Evolutionary conservation across 106 monocot genomes (phyloP).

Genomic region (Acorus calamus): DNA sequence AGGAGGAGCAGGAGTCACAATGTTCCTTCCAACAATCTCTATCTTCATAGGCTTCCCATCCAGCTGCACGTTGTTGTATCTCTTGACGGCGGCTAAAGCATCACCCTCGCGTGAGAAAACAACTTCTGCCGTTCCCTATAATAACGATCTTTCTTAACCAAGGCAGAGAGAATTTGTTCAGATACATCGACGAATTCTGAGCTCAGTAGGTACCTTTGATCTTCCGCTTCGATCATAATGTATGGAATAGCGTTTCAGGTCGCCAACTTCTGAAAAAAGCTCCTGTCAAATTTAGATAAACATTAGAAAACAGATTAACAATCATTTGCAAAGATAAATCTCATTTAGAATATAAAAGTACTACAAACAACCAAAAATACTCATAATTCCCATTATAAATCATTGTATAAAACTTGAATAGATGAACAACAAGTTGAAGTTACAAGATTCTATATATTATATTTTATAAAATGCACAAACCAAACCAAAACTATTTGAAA

Average conservation of each 20-base stretch:
- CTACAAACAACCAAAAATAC: too few species aligned
- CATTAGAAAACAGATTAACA: too few species aligned
- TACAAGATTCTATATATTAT: too few species aligned
- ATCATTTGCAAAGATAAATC: too few species aligned
- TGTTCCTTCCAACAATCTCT: constrained; percentile 54
- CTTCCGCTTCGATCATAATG: constrained; percentile 87
- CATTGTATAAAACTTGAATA: too few species aligned
- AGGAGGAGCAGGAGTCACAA: too few species aligned
- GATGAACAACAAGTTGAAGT: too few species aligned
- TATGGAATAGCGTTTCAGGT: constrained; percentile 60
- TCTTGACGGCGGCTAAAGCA: constrained; percentile 75
- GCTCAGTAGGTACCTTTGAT: constrained; percentile 15
- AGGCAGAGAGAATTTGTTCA: background rate
- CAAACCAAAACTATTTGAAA: too few species aligned
- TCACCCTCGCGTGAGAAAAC: constrained; percentile 73
- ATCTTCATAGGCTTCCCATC: constrained; percentile 99
- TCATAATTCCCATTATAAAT: too few species aligned
- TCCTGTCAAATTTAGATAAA: constrained; percentile 29
- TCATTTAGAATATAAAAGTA: too few species aligned
- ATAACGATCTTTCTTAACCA: background rate
- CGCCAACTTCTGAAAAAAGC: constrained; percentile 86
- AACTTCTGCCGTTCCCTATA: constrained; percentile 90
- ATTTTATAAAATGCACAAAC: too few species aligned
- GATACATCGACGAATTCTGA: background rate
- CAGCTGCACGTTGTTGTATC: constrained; percentile 91